Conservation (phyloP, 306 rosid genomes). For the Trifolium repens region DNA sequence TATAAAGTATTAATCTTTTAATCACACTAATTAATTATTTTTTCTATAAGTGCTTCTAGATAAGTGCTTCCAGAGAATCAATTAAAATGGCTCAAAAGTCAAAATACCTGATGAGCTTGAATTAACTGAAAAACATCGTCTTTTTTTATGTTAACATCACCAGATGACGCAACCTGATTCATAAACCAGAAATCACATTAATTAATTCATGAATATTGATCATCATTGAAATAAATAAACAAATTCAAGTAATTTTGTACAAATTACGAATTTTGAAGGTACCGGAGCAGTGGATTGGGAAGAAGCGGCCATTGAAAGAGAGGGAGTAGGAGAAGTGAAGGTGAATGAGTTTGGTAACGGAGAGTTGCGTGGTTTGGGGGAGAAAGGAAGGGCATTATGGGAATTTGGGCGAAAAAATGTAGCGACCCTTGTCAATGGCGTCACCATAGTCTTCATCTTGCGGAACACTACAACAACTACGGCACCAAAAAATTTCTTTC, state of each 20-base stretch:
- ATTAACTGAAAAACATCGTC: constrained; percentile 63
- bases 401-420: constrained; percentile 47
- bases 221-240: neutral
- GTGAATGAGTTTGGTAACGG: constrained; percentile 40
- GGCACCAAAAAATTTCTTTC: constrained; percentile 4
- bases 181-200: constrained; percentile 33
- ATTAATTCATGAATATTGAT: constrained; percentile 20
- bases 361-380: constrained; percentile 44
- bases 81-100: neutral
- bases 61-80: neutral
- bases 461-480: constrained; percentile 11
- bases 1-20: neutral
- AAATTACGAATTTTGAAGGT: constrained; percentile 29
- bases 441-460: constrained; percentile 56
- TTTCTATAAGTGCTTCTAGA: neutral
- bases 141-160: constrained; percentile 54
- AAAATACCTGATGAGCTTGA: constrained; percentile 82
- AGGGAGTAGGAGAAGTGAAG: constrained; percentile 36
- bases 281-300: constrained; percentile 72
- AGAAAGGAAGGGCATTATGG: constrained; percentile 45
- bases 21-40: neutral
- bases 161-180: constrained; percentile 58
- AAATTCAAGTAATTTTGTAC: neutral
- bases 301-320: constrained; percentile 77
- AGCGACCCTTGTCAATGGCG: constrained; percentile 56